Percentiles rank a stretch among this genome's conserved stretches.
phyloP scores from a whole-genome alignment of 169 alveolate species.

The Plasmodium inui region DNA sequence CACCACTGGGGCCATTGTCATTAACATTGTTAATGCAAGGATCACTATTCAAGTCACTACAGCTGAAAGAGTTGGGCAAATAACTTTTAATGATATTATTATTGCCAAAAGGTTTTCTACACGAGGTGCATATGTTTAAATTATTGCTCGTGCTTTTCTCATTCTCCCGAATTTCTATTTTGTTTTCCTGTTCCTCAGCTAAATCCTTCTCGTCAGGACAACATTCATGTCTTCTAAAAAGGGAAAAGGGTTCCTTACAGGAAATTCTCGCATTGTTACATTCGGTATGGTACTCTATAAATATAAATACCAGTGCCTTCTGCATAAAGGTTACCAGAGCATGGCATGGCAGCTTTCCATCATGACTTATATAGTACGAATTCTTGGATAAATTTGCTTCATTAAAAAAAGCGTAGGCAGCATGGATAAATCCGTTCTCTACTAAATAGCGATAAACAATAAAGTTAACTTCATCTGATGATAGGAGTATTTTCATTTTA shows the following conservation, averaged over 20 bases:
- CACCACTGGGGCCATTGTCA: not conserved
- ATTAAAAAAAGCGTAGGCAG: slow-evolving; percentile 88
- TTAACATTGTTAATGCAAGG: not conserved
- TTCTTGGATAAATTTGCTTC: slow-evolving; percentile 88
- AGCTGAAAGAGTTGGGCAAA: not conserved
- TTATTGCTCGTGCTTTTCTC: slow-evolving; percentile 33
- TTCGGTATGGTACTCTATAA: slow-evolving; percentile 91
- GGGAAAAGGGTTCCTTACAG: slow-evolving; percentile 90
- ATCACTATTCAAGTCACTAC: not conserved
- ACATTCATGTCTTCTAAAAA: slow-evolving; percentile 90
- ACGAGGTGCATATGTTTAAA: slow-evolving; percentile 22
- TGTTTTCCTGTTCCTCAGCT: slow-evolving; percentile 68
- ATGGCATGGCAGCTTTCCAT: slow-evolving; percentile 89
- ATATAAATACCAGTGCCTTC: slow-evolving; percentile 90
- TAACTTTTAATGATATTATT: not conserved
- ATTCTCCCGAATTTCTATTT: slow-evolving; percentile 5
- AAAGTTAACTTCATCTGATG: slow-evolving; percentile 92
- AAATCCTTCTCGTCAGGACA: slow-evolving; percentile 79
- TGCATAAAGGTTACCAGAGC: slow-evolving; percentile 91
- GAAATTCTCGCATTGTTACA: slow-evolving; percentile 79
- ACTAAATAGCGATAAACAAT: slow-evolving; percentile 89
- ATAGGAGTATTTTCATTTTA: slow-evolving; percentile 88
- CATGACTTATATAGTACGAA: slow-evolving; percentile 88
- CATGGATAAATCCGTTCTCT: slow-evolving; percentile 91
- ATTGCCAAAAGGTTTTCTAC: slow-evolving; percentile 20